Percentiles rank a stretch among this genome's conserved stretches.
Conservation (phyloP, 257 asterid species). For the Apocynum venetum region DNA sequence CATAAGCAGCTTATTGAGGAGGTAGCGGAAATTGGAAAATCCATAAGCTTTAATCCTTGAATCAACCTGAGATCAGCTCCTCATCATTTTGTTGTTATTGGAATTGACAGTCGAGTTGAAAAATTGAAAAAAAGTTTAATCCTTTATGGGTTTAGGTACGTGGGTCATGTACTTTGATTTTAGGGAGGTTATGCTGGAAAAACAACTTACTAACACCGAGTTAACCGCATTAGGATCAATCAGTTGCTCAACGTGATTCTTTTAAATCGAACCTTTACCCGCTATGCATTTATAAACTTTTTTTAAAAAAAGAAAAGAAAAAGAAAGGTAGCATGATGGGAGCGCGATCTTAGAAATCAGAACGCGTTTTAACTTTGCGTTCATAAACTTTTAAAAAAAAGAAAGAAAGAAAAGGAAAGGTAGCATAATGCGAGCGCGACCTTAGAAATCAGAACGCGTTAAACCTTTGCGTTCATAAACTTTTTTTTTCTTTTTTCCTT, state of each 20-base stretch:
- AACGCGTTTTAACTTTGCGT: too few relatives aligned
- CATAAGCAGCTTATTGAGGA: slow-evolving; percentile 21
- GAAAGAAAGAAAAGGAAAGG: too few relatives aligned
- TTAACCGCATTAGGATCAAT: slow-evolving; percentile 96
- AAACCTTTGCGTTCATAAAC: too few relatives aligned
- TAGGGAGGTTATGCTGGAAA: slow-evolving; percentile 97
- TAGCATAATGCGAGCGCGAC: too few relatives aligned
- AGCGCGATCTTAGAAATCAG: too few relatives aligned
- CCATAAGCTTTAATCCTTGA: not conserved
- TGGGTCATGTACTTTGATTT: slow-evolving; percentile 18
- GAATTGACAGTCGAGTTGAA: not conserved
- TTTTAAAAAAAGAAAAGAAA: too few relatives aligned
- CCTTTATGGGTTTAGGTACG: slow-evolving; percentile 12
- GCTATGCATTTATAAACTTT: too few relatives aligned
- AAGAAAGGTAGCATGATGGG: too few relatives aligned
- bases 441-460: too few relatives aligned
- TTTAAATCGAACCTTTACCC: slow-evolving; percentile 34
- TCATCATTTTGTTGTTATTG: too few relatives aligned
- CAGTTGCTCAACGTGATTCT: slow-evolving; percentile 79
- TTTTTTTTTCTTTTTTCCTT: too few relatives aligned
- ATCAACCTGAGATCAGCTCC: not conserved
- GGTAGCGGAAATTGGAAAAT: not conserved
- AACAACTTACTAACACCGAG: slow-evolving; percentile 89
- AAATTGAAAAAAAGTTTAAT: slow-evolving; percentile 5
- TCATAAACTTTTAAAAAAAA: too few relatives aligned